A percentile compares a stretch with the other conserved stretches of the same genome.
Conservation (phyloP, 2,329 filamentous ascomycete genomes). For the Aspergillus amoenus region DNA sequence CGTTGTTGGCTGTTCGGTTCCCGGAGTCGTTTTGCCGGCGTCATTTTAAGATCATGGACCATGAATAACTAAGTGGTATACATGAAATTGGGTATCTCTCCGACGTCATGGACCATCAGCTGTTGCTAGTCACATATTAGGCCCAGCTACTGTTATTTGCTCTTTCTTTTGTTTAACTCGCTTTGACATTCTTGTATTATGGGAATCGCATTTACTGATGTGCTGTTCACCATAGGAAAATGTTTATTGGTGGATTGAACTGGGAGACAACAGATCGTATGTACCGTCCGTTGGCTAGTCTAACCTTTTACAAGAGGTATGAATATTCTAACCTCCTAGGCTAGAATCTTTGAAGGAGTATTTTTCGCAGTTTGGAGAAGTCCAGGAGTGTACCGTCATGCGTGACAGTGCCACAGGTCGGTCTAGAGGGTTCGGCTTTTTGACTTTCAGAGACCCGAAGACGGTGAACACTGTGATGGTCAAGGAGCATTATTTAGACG, state of each 20-base stretch:
- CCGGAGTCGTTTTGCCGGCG: background rate
- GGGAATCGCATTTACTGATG: slow-evolving; percentile 30
- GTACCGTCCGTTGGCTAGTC: slow-evolving; percentile 37
- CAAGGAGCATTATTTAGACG: slow-evolving; percentile 96
- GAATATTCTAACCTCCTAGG: slow-evolving; percentile 26
- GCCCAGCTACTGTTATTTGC: background rate
- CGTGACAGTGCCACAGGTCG: slow-evolving; percentile 89
- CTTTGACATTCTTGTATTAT: background rate
- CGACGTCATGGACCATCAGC: slow-evolving; percentile 8
- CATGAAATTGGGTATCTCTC: background rate
- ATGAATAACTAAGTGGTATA: background rate
- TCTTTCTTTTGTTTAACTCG: background rate
- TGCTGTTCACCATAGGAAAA: slow-evolving; percentile 68
- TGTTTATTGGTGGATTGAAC: slow-evolving; percentile 98
- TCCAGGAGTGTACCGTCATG: slow-evolving; percentile 99
- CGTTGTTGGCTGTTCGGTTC: background rate
- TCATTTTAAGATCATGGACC: background rate
- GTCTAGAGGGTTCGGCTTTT: slow-evolving; percentile 93
- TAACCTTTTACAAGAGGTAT: background rate
- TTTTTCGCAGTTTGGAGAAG: slow-evolving; percentile 96
- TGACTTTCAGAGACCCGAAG: slow-evolving; percentile 97
- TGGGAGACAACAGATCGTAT: slow-evolving; percentile 99
- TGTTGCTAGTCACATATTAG: background rate
- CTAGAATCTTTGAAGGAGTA: slow-evolving; percentile 94
- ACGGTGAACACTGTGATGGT: slow-evolving; percentile 99